Percentiles rank a stretch among this genome's conserved stretches.
Conservation (phyloP, 2,329 filamentous ascomycete species). For the Epichloe uncinata region DNA sequence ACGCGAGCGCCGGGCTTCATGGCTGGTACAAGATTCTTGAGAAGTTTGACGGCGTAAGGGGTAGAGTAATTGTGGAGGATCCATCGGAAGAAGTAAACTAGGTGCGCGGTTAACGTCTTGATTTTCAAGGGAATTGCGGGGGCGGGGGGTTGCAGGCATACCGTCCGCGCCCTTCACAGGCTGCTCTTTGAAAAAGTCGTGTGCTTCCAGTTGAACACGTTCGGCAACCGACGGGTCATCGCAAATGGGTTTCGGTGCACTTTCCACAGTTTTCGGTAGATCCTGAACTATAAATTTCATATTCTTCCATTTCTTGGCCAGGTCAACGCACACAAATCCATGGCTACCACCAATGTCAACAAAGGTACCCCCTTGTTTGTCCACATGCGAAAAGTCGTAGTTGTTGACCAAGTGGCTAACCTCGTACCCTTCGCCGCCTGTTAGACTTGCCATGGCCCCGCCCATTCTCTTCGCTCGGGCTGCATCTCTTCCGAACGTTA, state of each 20-base stretch:
- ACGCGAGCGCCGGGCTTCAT: conserved; percentile 41
- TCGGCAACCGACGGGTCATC: conserved; percentile 24
- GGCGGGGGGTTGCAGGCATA: conserved; percentile 11
- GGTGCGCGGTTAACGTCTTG: background rate
- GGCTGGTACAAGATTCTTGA: conserved; percentile 37
- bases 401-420: conserved; percentile 37
- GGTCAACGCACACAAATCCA: conserved; percentile 41
- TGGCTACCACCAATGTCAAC: conserved; percentile 47
- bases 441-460: conserved; percentile 40
- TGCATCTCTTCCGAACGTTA: conserved; percentile 35
- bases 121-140: background rate
- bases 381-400: conserved; percentile 38
- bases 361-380: conserved; percentile 31
- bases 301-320: conserved; percentile 36
- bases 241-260: conserved; percentile 29
- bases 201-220: conserved; percentile 30
- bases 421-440: conserved; percentile 43
- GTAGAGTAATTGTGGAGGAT: conserved; percentile 51
- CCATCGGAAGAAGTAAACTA: conserved; percentile 44
- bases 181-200: conserved; percentile 47
- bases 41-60: conserved; percentile 33
- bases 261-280: conserved; percentile 32
- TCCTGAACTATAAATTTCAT: conserved; percentile 45
- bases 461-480: conserved; percentile 37
- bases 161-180: conserved; percentile 38